Evolutionary conservation across 345 rosid genomes (phyloP).

Genomic region (Camelina hispida): DNA sequence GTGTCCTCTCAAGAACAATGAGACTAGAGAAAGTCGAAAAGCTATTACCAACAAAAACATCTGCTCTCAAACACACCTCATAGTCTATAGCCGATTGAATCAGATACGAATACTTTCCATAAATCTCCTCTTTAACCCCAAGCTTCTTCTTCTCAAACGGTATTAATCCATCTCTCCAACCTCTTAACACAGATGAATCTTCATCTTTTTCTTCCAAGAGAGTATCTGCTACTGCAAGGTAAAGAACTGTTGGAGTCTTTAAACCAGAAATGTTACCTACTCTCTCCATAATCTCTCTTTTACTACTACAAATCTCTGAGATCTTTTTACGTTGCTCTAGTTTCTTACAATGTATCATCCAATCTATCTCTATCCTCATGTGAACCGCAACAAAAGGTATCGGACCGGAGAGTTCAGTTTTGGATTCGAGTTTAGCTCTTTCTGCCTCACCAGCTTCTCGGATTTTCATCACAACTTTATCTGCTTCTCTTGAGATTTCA

Average conservation of each 20-base stretch:
- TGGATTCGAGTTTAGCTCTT: conserved; percentile 32
- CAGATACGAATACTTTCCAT: conserved; percentile 79
- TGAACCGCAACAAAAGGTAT: conserved; percentile 81
- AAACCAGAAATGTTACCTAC: conserved; percentile 68
- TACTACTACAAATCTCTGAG: conserved; percentile 86
- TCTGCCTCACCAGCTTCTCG: conserved; percentile 59
- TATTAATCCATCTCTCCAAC: conserved; percentile 78
- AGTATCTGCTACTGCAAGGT: conserved; percentile 87
- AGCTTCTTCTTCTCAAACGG: conserved; percentile 89
- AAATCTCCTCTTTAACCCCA: conserved; percentile 68
- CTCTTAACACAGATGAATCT: conserved; percentile 67
- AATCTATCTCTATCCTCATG: conserved; percentile 96
- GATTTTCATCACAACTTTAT: conserved; percentile 73
- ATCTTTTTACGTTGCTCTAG: conserved; percentile 68
- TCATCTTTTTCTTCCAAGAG: conserved; percentile 56
- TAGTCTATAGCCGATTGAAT: conserved; percentile 96
- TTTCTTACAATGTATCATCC: conserved; percentile 99
- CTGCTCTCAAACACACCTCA: conserved; percentile 88
- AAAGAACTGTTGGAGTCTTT: conserved; percentile 61
- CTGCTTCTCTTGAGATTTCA: conserved; percentile 76
- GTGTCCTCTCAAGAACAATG: conserved; percentile 86
- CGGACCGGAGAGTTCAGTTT: neutral
- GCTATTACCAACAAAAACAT: conserved; percentile 91
- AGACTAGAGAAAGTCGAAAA: conserved; percentile 97
- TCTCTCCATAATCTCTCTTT: conserved; percentile 71